Base-by-base conservation (phyloP, 257 asterid genomes). In the Oldenlandia corymbosa region DNA sequence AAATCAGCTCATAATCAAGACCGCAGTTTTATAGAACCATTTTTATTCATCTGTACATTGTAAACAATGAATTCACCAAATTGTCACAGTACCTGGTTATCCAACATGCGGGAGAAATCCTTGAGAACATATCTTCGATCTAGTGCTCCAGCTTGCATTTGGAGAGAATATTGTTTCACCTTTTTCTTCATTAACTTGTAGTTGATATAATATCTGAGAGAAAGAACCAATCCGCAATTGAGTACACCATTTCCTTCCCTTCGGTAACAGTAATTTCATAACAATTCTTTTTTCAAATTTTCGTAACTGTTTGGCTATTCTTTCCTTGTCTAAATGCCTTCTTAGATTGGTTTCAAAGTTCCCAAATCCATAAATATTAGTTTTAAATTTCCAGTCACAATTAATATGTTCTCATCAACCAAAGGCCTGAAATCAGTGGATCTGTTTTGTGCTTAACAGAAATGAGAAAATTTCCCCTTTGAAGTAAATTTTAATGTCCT, bases 181-280 rank as follows among this genome's bases (percentile, higher is more conserved):
- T 69, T 91, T 74, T 85, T 91, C 94, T 91, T 91, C 96, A 91
- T 88, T 61, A 88, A 45, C 79, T 91, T 91, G 95, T 91, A 91
- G 82, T 90, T 92, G 90, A 92, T 87, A 68, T 92, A 92, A 81
- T 90, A 89, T 76, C 99, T 92, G 85, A 50, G 65, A 48, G 54
- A 47, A 34, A n/a, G n/a, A n/a, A n/a, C n/a, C n/a, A n/a, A 52
- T 49, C 48, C 58, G 58, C 65, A 68, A 76, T 58, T 30, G 32
- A 64, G 58, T 11, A 17, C 41, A 43, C 67, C 62, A 53, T 27
- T 42, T 37, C 34, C 20, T 46, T 5, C 16, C n/a, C 24, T 37
- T 2, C 3, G 62, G 24, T 7, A 16, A 20, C 1, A 47, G 52
- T 6, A 13, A 46, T 49, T 18, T 11, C 21, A 68, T 12, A 31